A percentile compares a stretch with the other conserved stretches of the same genome.
phyloP scores from a whole-genome alignment of 2,329 filamentous ascomycete genomes.

The Cryphonectria nitschkei region DNA sequence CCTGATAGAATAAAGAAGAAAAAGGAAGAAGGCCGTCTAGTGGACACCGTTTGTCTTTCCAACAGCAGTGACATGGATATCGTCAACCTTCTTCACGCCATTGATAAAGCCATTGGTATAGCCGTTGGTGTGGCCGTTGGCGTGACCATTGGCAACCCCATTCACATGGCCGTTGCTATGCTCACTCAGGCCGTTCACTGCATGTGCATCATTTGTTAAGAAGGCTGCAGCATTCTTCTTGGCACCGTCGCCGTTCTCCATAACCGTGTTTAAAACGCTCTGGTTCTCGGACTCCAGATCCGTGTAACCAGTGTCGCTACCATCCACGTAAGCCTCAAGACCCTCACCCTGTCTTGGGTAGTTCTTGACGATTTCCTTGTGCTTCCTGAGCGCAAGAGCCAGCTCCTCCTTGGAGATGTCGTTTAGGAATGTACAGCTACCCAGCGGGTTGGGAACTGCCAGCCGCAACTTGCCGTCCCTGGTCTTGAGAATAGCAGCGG shows the following conservation, averaged over 20 bases:
- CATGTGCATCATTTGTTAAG: conserved; percentile 39
- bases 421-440: conserved; percentile 69
- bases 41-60: conserved; percentile 21
- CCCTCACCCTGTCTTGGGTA: conserved; percentile 68
- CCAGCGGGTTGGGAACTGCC: conserved; percentile 70
- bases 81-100: conserved; percentile 8
- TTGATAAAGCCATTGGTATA: conserved; percentile 10
- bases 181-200: conserved; percentile 33
- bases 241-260: conserved; percentile 39
- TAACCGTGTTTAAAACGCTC: conserved; percentile 47
- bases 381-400: conserved; percentile 59
- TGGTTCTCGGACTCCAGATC: conserved; percentile 42
- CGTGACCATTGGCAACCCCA: not conserved
- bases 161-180: not conserved
- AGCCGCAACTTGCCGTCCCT: conserved; percentile 70
- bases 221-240: conserved; percentile 46
- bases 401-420: conserved; percentile 67
- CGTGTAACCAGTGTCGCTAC: conserved; percentile 66
- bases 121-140: conserved; percentile 10
- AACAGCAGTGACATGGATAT: conserved; percentile 13
- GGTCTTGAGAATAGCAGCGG: conserved; percentile 71
- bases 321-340: conserved; percentile 70
- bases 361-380: conserved; percentile 66
- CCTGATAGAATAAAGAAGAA: not conserved
- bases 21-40: not conserved